These are phyloP conservation scores for Hanseniaspora clermontiae DNA, from an alignment of 805 yeast genomes.

Conservation along the genomic window DNA sequence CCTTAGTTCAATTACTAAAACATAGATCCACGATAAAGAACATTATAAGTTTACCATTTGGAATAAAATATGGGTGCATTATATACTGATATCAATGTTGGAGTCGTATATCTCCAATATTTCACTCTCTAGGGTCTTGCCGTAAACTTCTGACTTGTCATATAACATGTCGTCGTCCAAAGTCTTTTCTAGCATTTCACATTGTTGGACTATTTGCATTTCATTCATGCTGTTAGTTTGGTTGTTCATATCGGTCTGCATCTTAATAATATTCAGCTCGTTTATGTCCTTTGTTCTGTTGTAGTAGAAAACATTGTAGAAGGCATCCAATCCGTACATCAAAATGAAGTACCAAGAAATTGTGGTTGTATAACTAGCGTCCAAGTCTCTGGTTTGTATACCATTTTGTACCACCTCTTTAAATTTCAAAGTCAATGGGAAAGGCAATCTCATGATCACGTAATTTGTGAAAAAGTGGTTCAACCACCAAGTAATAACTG, in stretches of 20 bases:
- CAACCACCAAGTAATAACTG: conserved; percentile 92
- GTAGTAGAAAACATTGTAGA: conserved; percentile 57
- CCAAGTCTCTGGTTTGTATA: conserved; percentile 68
- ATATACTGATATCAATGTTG: neutral
- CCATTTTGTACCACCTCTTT: conserved; percentile 88
- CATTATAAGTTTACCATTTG: too few species aligned
- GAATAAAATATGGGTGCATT: neutral
- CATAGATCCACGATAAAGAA: too few species aligned
- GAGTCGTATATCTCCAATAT: conserved; percentile 25
- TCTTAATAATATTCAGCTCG: conserved; percentile 3
- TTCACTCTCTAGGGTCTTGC: conserved; percentile 52
- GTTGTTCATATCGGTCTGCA: conserved; percentile 10
- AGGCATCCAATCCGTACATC: conserved; percentile 68
- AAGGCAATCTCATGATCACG: conserved; percentile 76
- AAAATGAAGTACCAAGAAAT: conserved; percentile 93
- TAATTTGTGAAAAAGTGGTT: conserved; percentile 87
- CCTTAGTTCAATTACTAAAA: too few species aligned
- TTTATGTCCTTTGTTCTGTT: conserved; percentile 21
- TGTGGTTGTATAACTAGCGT: conserved; percentile 83
- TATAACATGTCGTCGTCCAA: conserved; percentile 69
- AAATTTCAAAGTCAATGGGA: conserved; percentile 79
- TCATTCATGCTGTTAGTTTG: conserved; percentile 7
- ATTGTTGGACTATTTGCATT: conserved; percentile 28
- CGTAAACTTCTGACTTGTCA: conserved; percentile 41
- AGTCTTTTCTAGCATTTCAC: conserved; percentile 37